Conservation (phyloP, 345 rosid genomes). For the Geranium brycei region DNA sequence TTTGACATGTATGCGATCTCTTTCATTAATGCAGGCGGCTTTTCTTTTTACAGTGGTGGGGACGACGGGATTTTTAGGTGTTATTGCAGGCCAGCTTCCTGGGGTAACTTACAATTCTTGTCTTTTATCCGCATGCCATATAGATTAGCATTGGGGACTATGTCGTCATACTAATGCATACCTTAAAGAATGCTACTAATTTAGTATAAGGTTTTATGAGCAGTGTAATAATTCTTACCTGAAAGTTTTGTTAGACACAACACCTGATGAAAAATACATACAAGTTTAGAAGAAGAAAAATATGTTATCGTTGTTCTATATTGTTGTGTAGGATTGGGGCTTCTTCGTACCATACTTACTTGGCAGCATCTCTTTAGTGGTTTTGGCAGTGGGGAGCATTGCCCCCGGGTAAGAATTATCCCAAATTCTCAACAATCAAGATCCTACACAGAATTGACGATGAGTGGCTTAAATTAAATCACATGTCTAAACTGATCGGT, state of each 20-base stretch:
- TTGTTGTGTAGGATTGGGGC: constrained; percentile 68
- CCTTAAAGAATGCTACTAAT: neutral
- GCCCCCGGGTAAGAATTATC: constrained; percentile 58
- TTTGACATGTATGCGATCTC: constrained; percentile 18
- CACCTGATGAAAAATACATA: too few relatives aligned
- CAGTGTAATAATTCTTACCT: too few relatives aligned
- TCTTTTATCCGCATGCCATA: neutral
- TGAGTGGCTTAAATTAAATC: too few relatives aligned
- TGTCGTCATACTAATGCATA: neutral
- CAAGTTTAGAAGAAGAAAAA: too few relatives aligned
- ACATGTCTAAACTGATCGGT: too few relatives aligned
- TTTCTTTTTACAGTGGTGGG: constrained; percentile 89
- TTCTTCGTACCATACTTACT: constrained; percentile 84
- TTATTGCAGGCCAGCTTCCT: constrained; percentile 88
- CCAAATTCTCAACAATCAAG: neutral
- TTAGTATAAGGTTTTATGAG: too few relatives aligned
- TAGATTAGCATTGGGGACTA: neutral
- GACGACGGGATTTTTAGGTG: constrained; percentile 59
- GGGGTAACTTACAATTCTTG: constrained; percentile 38
- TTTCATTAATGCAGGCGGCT: constrained; percentile 72
- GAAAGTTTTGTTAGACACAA: too few relatives aligned
- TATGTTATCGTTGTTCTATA: neutral
- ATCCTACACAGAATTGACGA: neutral
- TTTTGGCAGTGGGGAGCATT: constrained; percentile 73
- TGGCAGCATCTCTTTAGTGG: constrained; percentile 82